Percentiles rank a stretch among this genome's conserved stretches.
Evolutionary conservation across 352 stramenopile species (phyloP).

Genomic region (Peronosclerospora sorghi): DNA sequence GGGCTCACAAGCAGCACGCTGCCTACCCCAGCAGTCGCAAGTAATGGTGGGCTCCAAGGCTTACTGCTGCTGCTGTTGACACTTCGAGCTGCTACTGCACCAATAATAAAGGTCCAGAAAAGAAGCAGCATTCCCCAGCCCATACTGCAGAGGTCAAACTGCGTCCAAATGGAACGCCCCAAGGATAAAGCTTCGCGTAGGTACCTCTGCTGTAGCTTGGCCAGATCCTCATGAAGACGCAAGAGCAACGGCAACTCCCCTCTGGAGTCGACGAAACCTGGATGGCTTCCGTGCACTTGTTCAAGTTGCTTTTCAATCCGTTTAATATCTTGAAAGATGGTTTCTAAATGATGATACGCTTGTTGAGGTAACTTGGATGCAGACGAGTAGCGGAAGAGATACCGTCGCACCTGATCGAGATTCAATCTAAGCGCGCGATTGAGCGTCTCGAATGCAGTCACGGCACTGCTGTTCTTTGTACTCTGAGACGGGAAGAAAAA

Average conservation of each 20-base stretch:
- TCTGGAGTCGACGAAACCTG: constrained; percentile 1
- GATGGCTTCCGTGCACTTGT: constrained; percentile 4
- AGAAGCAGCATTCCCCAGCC: constrained; percentile 48
- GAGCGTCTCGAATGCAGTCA: constrained; percentile 31
- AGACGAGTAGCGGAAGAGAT: constrained; percentile 55
- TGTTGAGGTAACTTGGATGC: constrained; percentile 52
- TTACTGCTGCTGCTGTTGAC: not conserved
- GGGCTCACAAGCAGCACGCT: constrained; percentile 13
- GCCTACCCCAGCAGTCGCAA: constrained; percentile 1
- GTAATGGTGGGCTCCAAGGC: constrained; percentile 5
- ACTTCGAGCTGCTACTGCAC: constrained; percentile 2
- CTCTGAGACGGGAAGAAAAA: constrained; percentile 35
- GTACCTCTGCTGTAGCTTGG: constrained; percentile 35
- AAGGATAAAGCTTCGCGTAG: constrained; percentile 52
- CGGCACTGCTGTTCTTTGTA: constrained; percentile 4
- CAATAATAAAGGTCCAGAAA: constrained; percentile 25
- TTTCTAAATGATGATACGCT: constrained; percentile 49
- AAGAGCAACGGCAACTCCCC: constrained; percentile 23
- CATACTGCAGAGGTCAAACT: constrained; percentile 80
- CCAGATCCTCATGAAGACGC: constrained; percentile 27
- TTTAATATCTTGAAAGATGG: constrained; percentile 28
- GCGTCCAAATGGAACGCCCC: constrained; percentile 75
- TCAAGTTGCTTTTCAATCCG: constrained; percentile 21
- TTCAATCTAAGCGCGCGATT: constrained; percentile 73
- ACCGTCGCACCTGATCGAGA: constrained; percentile 72